Evolutionary conservation across 1,284 basidiomycete genomes (phyloP), one percentile per base, ranked within the genome.

Genomic region (Microstroma glucosiphilum): DNA sequence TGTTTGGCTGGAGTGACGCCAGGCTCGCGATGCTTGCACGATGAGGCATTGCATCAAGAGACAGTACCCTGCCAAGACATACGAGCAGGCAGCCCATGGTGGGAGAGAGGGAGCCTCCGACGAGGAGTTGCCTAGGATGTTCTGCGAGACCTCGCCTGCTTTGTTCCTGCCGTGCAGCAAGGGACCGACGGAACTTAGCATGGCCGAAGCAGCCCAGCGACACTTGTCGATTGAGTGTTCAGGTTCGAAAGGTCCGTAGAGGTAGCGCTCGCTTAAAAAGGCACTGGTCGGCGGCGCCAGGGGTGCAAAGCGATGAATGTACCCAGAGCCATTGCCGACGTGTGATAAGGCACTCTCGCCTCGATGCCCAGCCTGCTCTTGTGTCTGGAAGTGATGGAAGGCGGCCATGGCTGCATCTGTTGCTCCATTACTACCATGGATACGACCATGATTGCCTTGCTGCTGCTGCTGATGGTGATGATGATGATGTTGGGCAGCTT

Each of bases 1-100:
- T 6, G 21, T 25, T 6, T 54, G 21, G 51, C 51, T 26, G 7
- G 17, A 17, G 25, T 54, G n/a, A 15, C 51, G 21, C 51, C 51
- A 54, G 25, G 51, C 51, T 13, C 25, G 51, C 13, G 21, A 23
- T 11, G 51, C 51, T 25, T 54, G 51, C 7, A 26, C 25, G 51
- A 54, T 54, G 8, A 54, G 25, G 21, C 51, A 54, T 25, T 54
- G 51, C 51, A 54, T 54, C 17, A 54, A 25, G 21, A 54, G 21
- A 21, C 17, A 17, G 51, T 54, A 54, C 6, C 51, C 51, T 8
- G 21, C 51, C 15, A 54, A 21, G 3, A 54, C 51, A 21, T 54
- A 54, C 17, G 51, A 23, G 51, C 51, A 54, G 13, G 51, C 51
- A 21, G 51, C 51, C 51, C 51, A 54, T 15, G 51, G 51, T 54